Evolutionary conservation across 106 monocot species (phyloP).

Genomic region (Dendrobium officinale): DNA sequence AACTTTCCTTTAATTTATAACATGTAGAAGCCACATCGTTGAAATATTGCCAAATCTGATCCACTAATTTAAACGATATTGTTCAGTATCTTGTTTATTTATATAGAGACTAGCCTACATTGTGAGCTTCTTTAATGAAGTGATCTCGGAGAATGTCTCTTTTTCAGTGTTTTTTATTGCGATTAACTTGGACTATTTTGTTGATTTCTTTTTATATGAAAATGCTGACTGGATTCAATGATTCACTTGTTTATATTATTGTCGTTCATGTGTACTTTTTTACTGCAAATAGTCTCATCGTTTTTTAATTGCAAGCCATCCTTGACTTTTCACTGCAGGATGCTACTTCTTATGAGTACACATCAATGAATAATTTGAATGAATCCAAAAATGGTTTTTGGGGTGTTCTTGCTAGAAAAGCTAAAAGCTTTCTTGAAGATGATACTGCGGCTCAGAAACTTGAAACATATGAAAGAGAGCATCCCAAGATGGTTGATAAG

Average conservation of each 20-base stretch:
- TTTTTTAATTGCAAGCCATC: neutral
- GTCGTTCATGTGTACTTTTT: neutral
- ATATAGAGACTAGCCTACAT: neutral
- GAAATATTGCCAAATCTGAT: neutral
- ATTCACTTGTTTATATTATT: neutral
- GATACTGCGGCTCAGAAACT: constrained; percentile 22
- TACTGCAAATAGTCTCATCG: neutral
- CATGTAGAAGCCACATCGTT: neutral
- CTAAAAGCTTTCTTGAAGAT: constrained; percentile 66
- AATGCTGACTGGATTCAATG: neutral
- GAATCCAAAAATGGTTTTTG: constrained; percentile 70
- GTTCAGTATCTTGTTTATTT: neutral
- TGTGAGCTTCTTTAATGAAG: neutral
- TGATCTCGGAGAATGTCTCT: neutral
- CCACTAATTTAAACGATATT: neutral
- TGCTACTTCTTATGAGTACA: constrained; percentile 38
- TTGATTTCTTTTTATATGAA: neutral
- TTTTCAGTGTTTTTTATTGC: neutral
- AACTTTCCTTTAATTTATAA: neutral
- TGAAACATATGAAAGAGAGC: constrained; percentile 24
- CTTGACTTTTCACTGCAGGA: constrained; percentile 31
- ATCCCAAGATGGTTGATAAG: constrained; percentile 14
- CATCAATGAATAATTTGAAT: constrained; percentile 48
- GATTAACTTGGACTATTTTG: neutral
- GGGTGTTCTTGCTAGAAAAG: constrained; percentile 67